Evolutionary conservation across 1,284 basidiomycete species (phyloP).

Genomic region (Malassezia sympodialis): DNA sequence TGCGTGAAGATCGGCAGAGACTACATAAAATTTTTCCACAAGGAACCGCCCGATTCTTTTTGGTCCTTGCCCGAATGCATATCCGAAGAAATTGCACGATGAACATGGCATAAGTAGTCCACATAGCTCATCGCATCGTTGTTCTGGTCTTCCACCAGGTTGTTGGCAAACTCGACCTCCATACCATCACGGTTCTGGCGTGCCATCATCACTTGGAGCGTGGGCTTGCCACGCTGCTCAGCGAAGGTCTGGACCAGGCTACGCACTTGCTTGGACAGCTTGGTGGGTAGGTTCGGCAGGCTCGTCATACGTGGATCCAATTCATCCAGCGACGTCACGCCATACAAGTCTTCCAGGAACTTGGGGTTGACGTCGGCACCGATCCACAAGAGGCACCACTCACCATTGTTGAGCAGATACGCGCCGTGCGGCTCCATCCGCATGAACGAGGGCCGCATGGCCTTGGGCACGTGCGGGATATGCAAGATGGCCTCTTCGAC

Average conservation of each 20-base stretch:
- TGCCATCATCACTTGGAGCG: constrained; percentile 65
- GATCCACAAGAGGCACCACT: constrained; percentile 80
- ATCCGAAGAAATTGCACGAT: constrained; percentile 41
- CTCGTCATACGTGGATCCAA: constrained; percentile 63
- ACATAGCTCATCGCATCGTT: constrained; percentile 67
- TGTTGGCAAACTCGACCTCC: constrained; percentile 92
- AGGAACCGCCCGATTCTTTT: constrained; percentile 5
- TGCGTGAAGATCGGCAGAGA: neutral
- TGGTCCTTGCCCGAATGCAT: constrained; percentile 31
- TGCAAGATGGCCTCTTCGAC: constrained; percentile 55
- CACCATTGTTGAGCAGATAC: constrained; percentile 90
- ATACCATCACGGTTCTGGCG: constrained; percentile 84
- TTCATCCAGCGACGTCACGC: constrained; percentile 64
- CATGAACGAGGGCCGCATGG: constrained; percentile 72
- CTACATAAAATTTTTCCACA: constrained; percentile 18
- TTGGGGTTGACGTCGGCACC: constrained; percentile 72
- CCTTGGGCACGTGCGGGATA: constrained; percentile 55
- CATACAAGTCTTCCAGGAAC: constrained; percentile 74
- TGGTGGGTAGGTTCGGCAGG: constrained; percentile 65
- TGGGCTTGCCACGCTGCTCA: constrained; percentile 56
- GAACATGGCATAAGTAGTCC: constrained; percentile 45
- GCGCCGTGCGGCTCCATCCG: constrained; percentile 85
- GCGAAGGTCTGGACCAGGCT: constrained; percentile 69
- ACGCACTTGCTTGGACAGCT: constrained; percentile 70
- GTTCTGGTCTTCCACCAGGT: constrained; percentile 92